Percentiles rank a stretch among this genome's conserved stretches.
Conservation (phyloP, 345 rosid species). For the Laguncularia racemosa region DNA sequence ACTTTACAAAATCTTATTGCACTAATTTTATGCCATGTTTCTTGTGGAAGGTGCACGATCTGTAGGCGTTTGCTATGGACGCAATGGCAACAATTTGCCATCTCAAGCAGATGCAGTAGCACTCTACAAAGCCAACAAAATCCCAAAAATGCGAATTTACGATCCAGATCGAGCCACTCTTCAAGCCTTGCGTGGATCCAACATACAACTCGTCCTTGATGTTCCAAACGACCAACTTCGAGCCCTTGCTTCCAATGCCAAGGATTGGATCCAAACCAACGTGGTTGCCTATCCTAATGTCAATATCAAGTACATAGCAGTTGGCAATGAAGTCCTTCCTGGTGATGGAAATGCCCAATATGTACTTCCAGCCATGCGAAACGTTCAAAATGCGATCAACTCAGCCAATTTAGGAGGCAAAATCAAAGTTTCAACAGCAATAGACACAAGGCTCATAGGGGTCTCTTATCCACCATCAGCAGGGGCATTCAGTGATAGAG, state of each 20-base stretch:
- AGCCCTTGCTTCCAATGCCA: conserved; percentile 15
- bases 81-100: conserved; percentile 30
- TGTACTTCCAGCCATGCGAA: conserved; percentile 23
- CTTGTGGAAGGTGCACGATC: conserved; percentile 12
- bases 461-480: conserved; percentile 24
- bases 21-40: too few relatives aligned
- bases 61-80: conserved; percentile 36
- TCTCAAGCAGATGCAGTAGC: conserved; percentile 18
- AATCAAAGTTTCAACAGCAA: conserved; percentile 36
- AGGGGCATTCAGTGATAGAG: conserved; percentile 7
- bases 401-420: conserved; percentile 13
- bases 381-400: conserved; percentile 13
- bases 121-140: conserved; percentile 21
- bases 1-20: too few relatives aligned
- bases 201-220: conserved; percentile 26
- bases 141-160: conserved; percentile 30
- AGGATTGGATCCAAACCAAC: conserved; percentile 29
- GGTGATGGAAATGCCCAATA: conserved; percentile 8
- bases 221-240: conserved; percentile 26
- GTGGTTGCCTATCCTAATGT: conserved; percentile 23
- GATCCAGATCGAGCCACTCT: conserved; percentile 29
- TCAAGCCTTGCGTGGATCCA: conserved; percentile 31
- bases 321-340: conserved; percentile 39
- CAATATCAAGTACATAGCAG: conserved; percentile 39
- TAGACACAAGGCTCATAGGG: conserved; percentile 8